Percentiles rank a stretch among this genome's conserved stretches.
These are phyloP conservation scores for Apiosordaria backusii DNA, from an alignment of 495 filamentous ascomycete species.

Conservation along the genomic window DNA sequence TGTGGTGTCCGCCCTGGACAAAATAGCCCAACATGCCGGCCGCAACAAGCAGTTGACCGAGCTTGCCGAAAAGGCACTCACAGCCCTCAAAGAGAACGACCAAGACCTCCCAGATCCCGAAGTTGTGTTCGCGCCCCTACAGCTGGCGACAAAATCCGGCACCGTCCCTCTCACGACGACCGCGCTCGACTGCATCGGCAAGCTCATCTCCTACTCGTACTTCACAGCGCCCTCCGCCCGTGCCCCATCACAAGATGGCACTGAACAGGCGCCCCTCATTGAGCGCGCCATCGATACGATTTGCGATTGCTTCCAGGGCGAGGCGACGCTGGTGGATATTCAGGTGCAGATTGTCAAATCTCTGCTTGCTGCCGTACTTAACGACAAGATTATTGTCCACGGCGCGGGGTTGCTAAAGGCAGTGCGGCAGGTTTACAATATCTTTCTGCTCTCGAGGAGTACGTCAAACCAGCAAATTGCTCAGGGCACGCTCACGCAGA, in stretches of 20 bases:
- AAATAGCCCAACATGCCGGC: slow-evolving; percentile 81
- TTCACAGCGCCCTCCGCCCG: slow-evolving; percentile 70
- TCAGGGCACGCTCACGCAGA: slow-evolving; percentile 94
- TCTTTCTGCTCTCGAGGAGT: slow-evolving; percentile 90
- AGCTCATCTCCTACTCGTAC: slow-evolving; percentile 97
- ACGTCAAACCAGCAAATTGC: slow-evolving; percentile 93
- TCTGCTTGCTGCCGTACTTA: slow-evolving; percentile 87
- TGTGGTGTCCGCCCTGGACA: slow-evolving; percentile 85
- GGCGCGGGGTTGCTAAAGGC: slow-evolving; percentile 95
- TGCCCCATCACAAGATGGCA: slow-evolving; percentile 41
- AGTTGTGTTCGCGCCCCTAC: slow-evolving; percentile 83
- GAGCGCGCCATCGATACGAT: slow-evolving; percentile 98
- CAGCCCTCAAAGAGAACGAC: slow-evolving; percentile 74
- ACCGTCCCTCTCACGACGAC: slow-evolving; percentile 82
- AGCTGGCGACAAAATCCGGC: slow-evolving; percentile 77
- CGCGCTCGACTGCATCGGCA: slow-evolving; percentile 95
- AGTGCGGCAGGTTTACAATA: slow-evolving; percentile 97
- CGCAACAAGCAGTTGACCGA: slow-evolving; percentile 77
- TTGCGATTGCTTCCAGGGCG: slow-evolving; percentile 97
- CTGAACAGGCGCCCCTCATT: slow-evolving; percentile 63
- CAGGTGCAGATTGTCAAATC: slow-evolving; percentile 99
- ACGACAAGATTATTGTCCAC: slow-evolving; percentile 98
- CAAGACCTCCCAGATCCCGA: slow-evolving; percentile 74
- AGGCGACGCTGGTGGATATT: slow-evolving; percentile 82
- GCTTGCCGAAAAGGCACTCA: slow-evolving; percentile 72